phyloP scores from a whole-genome alignment of 768 basidiomycete genomes.

The Podaxis sp. region DNA sequence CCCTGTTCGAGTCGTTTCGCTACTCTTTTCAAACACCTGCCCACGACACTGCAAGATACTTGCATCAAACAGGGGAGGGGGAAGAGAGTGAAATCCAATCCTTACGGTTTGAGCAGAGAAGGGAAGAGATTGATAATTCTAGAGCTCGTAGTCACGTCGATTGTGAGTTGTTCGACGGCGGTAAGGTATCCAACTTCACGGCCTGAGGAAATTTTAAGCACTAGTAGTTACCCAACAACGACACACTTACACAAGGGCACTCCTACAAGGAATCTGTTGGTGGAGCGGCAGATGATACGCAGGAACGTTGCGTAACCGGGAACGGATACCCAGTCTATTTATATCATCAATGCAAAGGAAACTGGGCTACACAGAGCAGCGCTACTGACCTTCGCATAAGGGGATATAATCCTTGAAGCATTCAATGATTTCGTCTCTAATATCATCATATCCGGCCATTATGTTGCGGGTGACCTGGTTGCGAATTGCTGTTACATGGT shows the following conservation, averaged over 20 bases:
- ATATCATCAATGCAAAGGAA: neutral
- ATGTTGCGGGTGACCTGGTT: slow-evolving; percentile 23
- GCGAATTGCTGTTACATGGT: slow-evolving; percentile 7
- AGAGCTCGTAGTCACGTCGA: slow-evolving; percentile 30
- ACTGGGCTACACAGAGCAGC: neutral
- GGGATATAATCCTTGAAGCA: slow-evolving; percentile 25
- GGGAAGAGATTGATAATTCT: slow-evolving; percentile 37
- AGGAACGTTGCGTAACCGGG: slow-evolving; percentile 26
- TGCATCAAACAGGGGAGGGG: neutral
- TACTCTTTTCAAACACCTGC: slow-evolving; percentile 23
- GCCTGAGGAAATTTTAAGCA: slow-evolving; percentile 27
- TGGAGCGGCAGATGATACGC: slow-evolving; percentile 35
- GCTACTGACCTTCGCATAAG: neutral
- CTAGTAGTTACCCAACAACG: neutral
- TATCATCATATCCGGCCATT: neutral
- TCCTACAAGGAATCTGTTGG: slow-evolving; percentile 47
- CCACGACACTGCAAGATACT: slow-evolving; percentile 22
- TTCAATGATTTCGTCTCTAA: slow-evolving; percentile 10
- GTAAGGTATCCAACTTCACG: slow-evolving; percentile 37
- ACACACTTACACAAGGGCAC: slow-evolving; percentile 39
- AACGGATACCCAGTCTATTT: slow-evolving; percentile 35
- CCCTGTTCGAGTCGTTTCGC: slow-evolving; percentile 23
- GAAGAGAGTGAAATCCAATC: neutral
- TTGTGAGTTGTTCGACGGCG: slow-evolving; percentile 33
- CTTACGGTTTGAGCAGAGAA: slow-evolving; percentile 41